Evolutionary conservation across 345 rosid species (phyloP).

Genomic region (Citrus medica): DNA sequence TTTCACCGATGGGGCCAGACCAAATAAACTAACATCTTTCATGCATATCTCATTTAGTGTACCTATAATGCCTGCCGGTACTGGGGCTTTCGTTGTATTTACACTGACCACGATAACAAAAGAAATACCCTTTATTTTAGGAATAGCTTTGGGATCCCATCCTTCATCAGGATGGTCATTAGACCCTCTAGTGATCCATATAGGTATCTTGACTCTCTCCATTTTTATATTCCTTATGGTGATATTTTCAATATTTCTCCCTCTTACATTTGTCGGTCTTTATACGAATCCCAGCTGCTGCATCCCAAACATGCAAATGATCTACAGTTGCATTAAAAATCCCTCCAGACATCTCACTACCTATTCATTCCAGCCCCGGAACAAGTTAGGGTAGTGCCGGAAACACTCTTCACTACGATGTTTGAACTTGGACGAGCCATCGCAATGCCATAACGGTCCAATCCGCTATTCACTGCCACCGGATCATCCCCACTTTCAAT

Average conservation of each 20-base stretch:
- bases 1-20: conserved; percentile 37
- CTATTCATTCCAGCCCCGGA: conserved; percentile 80
- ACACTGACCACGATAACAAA: conserved; percentile 58
- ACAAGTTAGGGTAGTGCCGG: conserved; percentile 92
- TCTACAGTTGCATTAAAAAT: conserved; percentile 60
- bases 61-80: conserved; percentile 63
- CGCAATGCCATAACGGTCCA: conserved; percentile 91
- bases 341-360: conserved; percentile 99
- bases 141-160: conserved; percentile 86
- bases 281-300: conserved; percentile 79
- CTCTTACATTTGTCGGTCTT: conserved; percentile 87
- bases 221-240: conserved; percentile 53
- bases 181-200: conserved; percentile 82
- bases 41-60: conserved; percentile 65
- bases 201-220: conserved; percentile 83
- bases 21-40: conserved; percentile 61
- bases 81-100: conserved; percentile 77
- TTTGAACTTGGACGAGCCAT: conserved; percentile 90
- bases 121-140: conserved; percentile 60
- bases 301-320: conserved; percentile 79
- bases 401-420: conserved; percentile 60
- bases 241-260: conserved; percentile 78
- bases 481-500: conserved; percentile 96
- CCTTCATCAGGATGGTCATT: conserved; percentile 82
- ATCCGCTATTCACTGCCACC: conserved; percentile 92